Percentiles rank a stretch among this genome's conserved stretches.
These are phyloP conservation scores for Lasiodiplodia theobromae DNA, from an alignment of 2,329 filamentous ascomycete species.

Conservation along the genomic window DNA sequence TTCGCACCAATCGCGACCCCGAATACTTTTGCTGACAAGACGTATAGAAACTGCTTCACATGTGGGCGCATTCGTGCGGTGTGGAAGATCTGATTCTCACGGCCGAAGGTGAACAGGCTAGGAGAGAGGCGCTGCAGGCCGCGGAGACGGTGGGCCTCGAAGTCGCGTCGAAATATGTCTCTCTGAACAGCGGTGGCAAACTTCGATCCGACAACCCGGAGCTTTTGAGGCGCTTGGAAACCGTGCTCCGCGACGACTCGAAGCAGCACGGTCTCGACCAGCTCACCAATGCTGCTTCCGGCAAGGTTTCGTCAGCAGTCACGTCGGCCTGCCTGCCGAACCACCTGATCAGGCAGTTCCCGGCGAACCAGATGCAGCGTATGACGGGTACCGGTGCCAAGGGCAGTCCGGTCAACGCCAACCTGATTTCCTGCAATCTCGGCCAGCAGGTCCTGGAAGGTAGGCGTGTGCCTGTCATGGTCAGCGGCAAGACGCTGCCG, in stretches of 20 bases:
- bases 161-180: slow-evolving; percentile 88
- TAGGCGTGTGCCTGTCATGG: slow-evolving; percentile 93
- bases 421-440: slow-evolving; percentile 95
- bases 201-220: slow-evolving; percentile 71
- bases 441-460: slow-evolving; percentile 97
- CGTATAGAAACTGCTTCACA: slow-evolving; percentile 74
- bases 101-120: slow-evolving; percentile 73
- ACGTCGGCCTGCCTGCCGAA: slow-evolving; percentile 80
- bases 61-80: slow-evolving; percentile 95
- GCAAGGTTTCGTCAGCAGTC: slow-evolving; percentile 76
- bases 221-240: slow-evolving; percentile 80
- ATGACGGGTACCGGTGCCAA: slow-evolving; percentile 99
- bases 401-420: slow-evolving; percentile 90
- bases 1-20: neutral
- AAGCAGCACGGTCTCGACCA: slow-evolving; percentile 93
- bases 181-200: slow-evolving; percentile 71
- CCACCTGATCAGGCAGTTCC: slow-evolving; percentile 89
- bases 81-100: slow-evolving; percentile 95
- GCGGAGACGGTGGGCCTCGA: slow-evolving; percentile 76
- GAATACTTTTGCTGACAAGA: neutral
- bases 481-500: slow-evolving; percentile 93
- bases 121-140: slow-evolving; percentile 71
- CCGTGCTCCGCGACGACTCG: slow-evolving; percentile 86
- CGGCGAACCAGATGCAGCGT: slow-evolving; percentile 97
- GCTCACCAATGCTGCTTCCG: slow-evolving; percentile 76